Evolutionary conservation across 1,139 yeast species (phyloP).

Genomic region (Protomyces inundatus): DNA sequence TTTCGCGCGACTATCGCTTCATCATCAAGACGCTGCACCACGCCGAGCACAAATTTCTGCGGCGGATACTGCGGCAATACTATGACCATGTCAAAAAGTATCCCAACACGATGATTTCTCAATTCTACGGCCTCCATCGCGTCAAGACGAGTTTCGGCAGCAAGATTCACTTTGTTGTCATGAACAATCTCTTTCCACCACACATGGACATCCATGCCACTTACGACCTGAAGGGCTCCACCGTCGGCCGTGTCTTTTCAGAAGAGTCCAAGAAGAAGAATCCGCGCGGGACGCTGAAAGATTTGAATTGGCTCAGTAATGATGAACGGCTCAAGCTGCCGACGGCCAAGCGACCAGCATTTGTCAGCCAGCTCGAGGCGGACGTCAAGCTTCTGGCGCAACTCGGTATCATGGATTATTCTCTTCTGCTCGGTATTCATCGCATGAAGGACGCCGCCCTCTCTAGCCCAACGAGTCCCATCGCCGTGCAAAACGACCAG

Average conservation of each 20-base stretch:
- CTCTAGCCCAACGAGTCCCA: background rate
- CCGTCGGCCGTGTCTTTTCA: slow-evolving; percentile 61
- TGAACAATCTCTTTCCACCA: slow-evolving; percentile 97
- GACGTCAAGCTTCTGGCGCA: slow-evolving; percentile 61
- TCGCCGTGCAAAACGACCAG: slow-evolving; percentile 38
- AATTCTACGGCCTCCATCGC: slow-evolving; percentile 91
- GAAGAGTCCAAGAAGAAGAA: slow-evolving; percentile 34
- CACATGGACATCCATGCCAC: slow-evolving; percentile 80
- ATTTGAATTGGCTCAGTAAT: slow-evolving; percentile 76
- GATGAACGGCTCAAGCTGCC: slow-evolving; percentile 64
- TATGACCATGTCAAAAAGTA: slow-evolving; percentile 72
- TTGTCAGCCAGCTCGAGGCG: slow-evolving; percentile 62
- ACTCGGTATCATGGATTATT: slow-evolving; percentile 82
- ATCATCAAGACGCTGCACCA: slow-evolving; percentile 95
- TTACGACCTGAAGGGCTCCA: slow-evolving; percentile 89
- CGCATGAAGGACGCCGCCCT: slow-evolving; percentile 44
- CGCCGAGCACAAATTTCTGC: slow-evolving; percentile 78
- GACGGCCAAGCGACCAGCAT: slow-evolving; percentile 54
- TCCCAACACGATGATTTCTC: slow-evolving; percentile 85
- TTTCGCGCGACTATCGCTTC: slow-evolving; percentile 85
- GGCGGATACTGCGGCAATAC: slow-evolving; percentile 69
- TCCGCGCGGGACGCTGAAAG: slow-evolving; percentile 56
- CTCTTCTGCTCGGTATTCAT: slow-evolving; percentile 80
- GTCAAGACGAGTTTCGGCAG: slow-evolving; percentile 82
- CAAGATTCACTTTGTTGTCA: slow-evolving; percentile 87